These are phyloP conservation scores for Trichopus zeylanicus DNA, from an alignment of 116 monocot species.

Conservation along the genomic window DNA sequence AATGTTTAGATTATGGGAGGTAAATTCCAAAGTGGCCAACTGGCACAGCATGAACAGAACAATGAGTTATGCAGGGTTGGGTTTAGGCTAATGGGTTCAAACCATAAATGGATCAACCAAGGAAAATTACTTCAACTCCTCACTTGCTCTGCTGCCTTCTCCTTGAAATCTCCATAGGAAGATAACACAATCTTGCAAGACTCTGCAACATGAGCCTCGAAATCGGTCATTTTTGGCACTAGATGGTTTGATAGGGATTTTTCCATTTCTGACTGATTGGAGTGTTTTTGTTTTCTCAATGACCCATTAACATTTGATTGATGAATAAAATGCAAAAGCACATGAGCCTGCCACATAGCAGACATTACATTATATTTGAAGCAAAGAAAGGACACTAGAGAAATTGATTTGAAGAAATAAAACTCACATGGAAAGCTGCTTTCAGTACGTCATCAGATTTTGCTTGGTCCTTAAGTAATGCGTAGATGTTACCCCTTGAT, in stretches of 20 bases:
- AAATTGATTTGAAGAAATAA: constrained; percentile 2
- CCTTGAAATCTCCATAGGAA: constrained; percentile 67
- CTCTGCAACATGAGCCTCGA: constrained; percentile 41
- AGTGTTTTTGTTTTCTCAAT: constrained; percentile 13
- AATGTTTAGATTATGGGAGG: too few species aligned
- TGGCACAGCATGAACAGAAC: too few species aligned
- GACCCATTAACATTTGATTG: constrained; percentile 33
- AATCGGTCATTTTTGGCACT: constrained; percentile 30
- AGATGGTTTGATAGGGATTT: constrained; percentile 22
- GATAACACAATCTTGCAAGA: constrained; percentile 75
- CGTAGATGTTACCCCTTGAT: constrained; percentile 75
- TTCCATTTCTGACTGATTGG: constrained; percentile 14
- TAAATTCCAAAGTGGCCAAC: too few species aligned
- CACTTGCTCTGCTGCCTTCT: constrained; percentile 79
- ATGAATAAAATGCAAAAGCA: constrained; percentile 67
- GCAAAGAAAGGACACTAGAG: not conserved
- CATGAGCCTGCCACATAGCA: constrained; percentile 55
- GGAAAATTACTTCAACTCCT: too few species aligned
- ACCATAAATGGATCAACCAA: too few species aligned
- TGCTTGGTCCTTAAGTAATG: constrained; percentile 87
- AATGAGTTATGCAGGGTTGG: too few species aligned
- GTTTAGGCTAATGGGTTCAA: too few species aligned
- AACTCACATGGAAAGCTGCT: constrained; percentile 92
- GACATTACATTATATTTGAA: not conserved
- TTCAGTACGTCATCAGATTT: constrained; percentile 93